A percentile compares a stretch with the other conserved stretches of the same genome.
phyloP scores from a whole-genome alignment of 2,329 filamentous ascomycete genomes.

The Uncinocarpus reesii region DNA sequence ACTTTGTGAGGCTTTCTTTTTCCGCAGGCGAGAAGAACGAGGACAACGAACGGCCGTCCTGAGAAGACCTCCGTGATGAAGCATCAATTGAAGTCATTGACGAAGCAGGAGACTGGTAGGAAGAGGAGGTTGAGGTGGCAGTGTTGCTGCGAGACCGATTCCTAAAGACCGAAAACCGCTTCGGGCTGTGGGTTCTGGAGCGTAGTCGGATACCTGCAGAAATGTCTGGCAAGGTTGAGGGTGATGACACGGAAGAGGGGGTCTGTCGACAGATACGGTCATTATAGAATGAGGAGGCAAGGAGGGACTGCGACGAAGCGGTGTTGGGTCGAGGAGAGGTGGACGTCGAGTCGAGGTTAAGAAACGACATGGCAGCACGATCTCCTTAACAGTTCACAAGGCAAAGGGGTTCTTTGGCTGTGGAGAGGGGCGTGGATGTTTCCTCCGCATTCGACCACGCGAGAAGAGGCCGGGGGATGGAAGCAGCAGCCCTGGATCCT shows the following conservation, averaged over 20 bases:
- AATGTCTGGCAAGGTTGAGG: conserved; percentile 12
- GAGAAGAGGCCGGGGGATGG: conserved; percentile 12
- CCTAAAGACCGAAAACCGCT: conserved; percentile 32
- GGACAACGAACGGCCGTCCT: conserved; percentile 27
- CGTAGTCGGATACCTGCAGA: conserved; percentile 10
- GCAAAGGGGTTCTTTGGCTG: background rate
- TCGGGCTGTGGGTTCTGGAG: conserved; percentile 28
- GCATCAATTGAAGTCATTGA: conserved; percentile 32
- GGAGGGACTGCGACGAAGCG: conserved; percentile 7
- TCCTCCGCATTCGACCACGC: conserved; percentile 17
- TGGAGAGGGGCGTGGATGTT: conserved; percentile 2
- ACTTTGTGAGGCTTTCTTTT: conserved; percentile 32
- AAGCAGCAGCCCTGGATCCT: conserved; percentile 10
- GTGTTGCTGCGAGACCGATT: conserved; percentile 37
- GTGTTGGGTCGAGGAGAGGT: conserved; percentile 10
- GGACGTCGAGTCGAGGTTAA: conserved; percentile 7
- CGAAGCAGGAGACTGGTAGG: conserved; percentile 37
- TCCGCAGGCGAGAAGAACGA: conserved; percentile 24
- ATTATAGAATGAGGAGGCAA: conserved; percentile 15
- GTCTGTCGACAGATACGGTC: conserved; percentile 14
- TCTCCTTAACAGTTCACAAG: background rate
- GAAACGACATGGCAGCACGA: conserved; percentile 11
- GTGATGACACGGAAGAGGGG: conserved; percentile 15
- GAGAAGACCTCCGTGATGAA: conserved; percentile 22
- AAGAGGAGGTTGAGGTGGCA: conserved; percentile 43